phyloP scores from a whole-genome alignment of 169 alveolate genomes.

The Cryptosporidium bovis region DNA sequence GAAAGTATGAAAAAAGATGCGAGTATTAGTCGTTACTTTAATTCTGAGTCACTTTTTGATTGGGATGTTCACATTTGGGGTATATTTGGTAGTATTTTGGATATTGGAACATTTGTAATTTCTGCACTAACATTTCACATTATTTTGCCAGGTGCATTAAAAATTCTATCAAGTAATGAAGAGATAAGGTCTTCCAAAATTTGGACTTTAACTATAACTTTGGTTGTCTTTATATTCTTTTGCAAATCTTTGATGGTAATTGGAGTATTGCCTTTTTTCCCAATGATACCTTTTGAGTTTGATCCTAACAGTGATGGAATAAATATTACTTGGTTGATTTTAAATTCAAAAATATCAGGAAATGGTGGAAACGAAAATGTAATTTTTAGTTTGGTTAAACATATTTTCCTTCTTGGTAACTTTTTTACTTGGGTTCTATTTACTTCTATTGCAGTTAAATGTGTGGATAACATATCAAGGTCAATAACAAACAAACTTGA shows the following conservation, averaged over 20 bases:
- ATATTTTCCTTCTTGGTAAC: constrained; percentile 21
- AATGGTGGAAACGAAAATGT: not conserved
- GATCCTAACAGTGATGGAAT: constrained; percentile 51
- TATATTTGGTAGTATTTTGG: constrained; percentile 17
- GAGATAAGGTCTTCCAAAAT: constrained; percentile 32
- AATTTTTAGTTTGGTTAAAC: not conserved
- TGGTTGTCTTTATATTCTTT: constrained; percentile 13
- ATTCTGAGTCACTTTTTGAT: not conserved
- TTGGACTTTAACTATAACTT: constrained; percentile 31
- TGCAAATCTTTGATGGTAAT: constrained; percentile 6
- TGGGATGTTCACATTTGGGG: constrained; percentile 70
- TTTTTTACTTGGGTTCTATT: constrained; percentile 29
- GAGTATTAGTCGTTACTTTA: not conserved
- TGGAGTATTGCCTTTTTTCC: constrained; percentile 32
- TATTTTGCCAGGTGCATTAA: constrained; percentile 20
- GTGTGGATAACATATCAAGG: constrained; percentile 43
- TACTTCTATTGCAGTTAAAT: constrained; percentile 19
- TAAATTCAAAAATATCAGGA: constrained; percentile 1
- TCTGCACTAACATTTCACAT: constrained; percentile 31
- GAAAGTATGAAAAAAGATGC: not conserved
- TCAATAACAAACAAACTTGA: constrained; percentile 21
- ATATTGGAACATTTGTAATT: constrained; percentile 40
- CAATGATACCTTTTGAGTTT: constrained; percentile 41
- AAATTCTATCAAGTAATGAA: not conserved
- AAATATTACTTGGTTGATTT: constrained; percentile 20